phyloP scores from a whole-genome alignment of 768 basidiomycete species.

The Piloderma croceum region DNA sequence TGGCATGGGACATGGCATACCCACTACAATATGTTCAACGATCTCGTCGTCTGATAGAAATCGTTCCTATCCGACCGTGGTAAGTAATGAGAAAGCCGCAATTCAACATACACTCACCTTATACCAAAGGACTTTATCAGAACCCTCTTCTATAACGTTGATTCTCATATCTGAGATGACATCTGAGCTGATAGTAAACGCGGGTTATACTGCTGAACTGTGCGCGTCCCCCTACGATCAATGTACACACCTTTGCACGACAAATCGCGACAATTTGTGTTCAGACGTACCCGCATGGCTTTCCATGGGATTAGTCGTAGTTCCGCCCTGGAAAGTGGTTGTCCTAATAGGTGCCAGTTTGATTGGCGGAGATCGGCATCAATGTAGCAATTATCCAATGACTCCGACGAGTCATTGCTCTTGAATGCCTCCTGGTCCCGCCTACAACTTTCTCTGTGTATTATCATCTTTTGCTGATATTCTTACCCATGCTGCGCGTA shows the following conservation, averaged over 20 bases:
- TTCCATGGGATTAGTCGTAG: no score
- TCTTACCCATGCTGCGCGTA: constrained; percentile 54
- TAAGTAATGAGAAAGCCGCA: not conserved
- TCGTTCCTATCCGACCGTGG: constrained; percentile 50
- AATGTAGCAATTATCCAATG: no score
- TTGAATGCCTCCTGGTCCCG: constrained; percentile 62
- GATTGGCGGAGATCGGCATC: no score
- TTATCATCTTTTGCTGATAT: constrained; percentile 56
- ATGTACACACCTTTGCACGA: constrained; percentile 7
- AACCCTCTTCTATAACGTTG: constrained; percentile 54
- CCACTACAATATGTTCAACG: constrained; percentile 65
- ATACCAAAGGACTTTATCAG: constrained; percentile 62
- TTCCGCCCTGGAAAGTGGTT: no score
- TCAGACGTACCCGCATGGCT: not conserved
- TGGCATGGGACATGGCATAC: constrained; percentile 19
- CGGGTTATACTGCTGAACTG: not conserved
- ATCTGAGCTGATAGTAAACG: constrained; percentile 48
- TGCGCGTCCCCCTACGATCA: not conserved
- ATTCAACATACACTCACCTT: constrained; percentile 41
- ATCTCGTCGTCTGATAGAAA: constrained; percentile 71
- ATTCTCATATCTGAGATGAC: constrained; percentile 66
- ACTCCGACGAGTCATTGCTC: not conserved
- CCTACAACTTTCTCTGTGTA: constrained; percentile 70
- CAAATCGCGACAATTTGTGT: constrained; percentile 1
- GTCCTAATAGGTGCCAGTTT: no score